Evolutionary conservation across 352 stramenopile genomes (phyloP).

Genomic region (Plasmopara halstedii): DNA sequence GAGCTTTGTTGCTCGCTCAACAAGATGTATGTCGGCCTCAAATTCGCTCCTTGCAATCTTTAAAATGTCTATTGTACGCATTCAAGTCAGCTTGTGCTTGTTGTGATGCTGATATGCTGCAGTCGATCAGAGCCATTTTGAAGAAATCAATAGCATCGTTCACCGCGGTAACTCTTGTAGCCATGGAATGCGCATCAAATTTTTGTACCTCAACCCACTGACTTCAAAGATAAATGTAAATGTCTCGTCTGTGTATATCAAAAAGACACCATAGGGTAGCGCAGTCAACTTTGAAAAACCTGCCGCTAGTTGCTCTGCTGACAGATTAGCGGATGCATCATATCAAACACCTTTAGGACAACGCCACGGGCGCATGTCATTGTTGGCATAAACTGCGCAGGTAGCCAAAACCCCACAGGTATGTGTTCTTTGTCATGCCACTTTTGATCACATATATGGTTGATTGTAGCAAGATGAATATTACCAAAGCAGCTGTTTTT

Average conservation of each 20-base stretch:
- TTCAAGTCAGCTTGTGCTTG: constrained; percentile 1
- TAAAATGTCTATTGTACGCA: background rate
- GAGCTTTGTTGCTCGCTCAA: constrained; percentile 8
- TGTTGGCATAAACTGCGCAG: background rate
- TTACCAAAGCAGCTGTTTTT: constrained; percentile 4
- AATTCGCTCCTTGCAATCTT: constrained; percentile 8
- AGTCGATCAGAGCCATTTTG: background rate
- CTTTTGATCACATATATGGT: constrained; percentile 3
- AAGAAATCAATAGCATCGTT: constrained; percentile 4
- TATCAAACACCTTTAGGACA: background rate
- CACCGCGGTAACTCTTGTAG: background rate
- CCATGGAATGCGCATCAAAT: background rate
- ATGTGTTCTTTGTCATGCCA: constrained; percentile 15
- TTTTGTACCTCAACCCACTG: constrained; percentile 2
- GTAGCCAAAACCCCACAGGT: constrained; percentile 1
- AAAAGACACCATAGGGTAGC: constrained; percentile 5
- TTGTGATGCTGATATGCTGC: background rate
- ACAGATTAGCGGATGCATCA: background rate
- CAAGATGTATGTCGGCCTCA: constrained; percentile 6
- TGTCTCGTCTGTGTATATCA: constrained; percentile 7
- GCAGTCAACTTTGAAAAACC: background rate
- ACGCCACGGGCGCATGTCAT: background rate
- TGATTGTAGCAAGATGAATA: constrained; percentile 1
- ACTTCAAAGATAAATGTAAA: constrained; percentile 7
- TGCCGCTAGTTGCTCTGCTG: background rate